Evolutionary conservation across 1,139 yeast genomes (phyloP), one percentile per base, ranked within the genome.

Genomic region (Pichia sp.): DNA sequence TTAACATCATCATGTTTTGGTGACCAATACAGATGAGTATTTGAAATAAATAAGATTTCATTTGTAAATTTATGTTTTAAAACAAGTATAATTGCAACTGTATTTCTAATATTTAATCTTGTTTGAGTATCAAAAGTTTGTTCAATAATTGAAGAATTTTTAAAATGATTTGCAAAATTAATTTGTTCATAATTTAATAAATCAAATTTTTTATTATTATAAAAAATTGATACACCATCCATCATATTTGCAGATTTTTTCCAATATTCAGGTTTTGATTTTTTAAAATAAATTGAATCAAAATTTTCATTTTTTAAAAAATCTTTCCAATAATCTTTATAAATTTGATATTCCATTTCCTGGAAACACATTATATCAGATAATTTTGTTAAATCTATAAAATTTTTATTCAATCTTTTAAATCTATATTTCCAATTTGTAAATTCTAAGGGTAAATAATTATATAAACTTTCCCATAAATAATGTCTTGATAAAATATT

Each of bases 21-120:
- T 9, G 64, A 61, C 84, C 84, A 78, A 55, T 78, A 78, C n/a
- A 78, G 61, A 58, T 78, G 84, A 1, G 83, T 78, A 51, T 77
- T 78, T 16, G 78, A 63, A 1, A 76, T 68, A 41, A 73, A 73
- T 6, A 78, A 57, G 3, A 59, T 52, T 36, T 69, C 64, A 16
- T 64, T 60, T 0, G 75, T 66, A 2, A 48, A 50, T 43, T 60
- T 64, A 55, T 78, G 82, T 47, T 63, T 59, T 27, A 78, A 56
- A 25, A 72, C 70, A 4, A 73, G 64, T 25, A 78, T 61, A 9
- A 77, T 50, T 1, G 77, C 80, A 6, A 78, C 82, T 25, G 80
- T 80, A 54, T 78, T 78, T 52, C 80, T 64, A n/a, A 65, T 62
- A 29, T 72, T 51, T n/a, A 73, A 64, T 28, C 74, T 57, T 27